A percentile compares a stretch with the other conserved stretches of the same genome.
Conservation (phyloP, 495 filamentous ascomycete species). For the Neurospora sp. region DNA sequence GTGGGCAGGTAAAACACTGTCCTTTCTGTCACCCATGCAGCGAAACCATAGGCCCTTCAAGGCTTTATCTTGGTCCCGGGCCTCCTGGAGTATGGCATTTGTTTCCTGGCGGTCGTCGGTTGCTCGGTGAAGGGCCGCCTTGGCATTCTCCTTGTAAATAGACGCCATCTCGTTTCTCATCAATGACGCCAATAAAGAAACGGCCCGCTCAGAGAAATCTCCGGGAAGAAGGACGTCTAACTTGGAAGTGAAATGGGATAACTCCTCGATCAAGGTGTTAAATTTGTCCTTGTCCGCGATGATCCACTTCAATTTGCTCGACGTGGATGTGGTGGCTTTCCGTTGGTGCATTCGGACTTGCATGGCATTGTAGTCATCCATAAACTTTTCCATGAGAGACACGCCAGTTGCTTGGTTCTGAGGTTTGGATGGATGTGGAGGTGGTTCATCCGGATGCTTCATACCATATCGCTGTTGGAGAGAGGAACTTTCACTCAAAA, state of each 20-base stretch:
- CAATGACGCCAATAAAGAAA: background rate
- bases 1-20: background rate
- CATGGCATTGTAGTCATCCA: background rate
- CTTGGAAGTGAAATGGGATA: background rate
- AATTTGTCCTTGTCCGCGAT: background rate
- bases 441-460: no score
- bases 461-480: background rate
- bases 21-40: background rate
- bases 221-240: background rate
- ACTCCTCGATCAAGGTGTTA: background rate
- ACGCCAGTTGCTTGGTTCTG: background rate
- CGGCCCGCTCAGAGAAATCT: background rate
- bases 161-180: background rate
- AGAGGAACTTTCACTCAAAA: background rate
- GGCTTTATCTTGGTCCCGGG: background rate
- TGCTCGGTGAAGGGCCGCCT: background rate
- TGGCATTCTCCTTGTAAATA: background rate
- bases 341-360: background rate
- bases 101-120: background rate
- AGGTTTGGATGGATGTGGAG: rapidly evolving
- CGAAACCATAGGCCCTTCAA: background rate
- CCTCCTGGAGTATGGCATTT: background rate
- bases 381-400: background rate
- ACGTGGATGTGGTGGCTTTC: background rate
- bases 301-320: background rate